These are phyloP conservation scores for Phytopythium aichiense DNA, from an alignment of 352 stramenopile genomes.

Conservation along the genomic window DNA sequence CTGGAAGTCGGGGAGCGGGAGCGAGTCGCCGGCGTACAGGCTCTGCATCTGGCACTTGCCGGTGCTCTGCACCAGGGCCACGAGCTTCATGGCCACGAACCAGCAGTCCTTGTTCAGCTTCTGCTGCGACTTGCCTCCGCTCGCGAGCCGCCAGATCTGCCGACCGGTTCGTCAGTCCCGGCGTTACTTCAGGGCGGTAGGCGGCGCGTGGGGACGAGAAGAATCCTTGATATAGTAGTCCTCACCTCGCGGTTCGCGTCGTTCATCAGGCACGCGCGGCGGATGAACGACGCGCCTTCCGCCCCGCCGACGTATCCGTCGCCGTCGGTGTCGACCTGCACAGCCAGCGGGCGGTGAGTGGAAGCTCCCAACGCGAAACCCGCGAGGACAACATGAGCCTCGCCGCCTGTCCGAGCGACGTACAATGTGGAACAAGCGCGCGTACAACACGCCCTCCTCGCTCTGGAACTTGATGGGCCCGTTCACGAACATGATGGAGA, in stretches of 20 bases:
- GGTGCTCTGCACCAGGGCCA: constrained; percentile 80
- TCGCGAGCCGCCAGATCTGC: constrained; percentile 84
- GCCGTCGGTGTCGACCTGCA: constrained; percentile 69
- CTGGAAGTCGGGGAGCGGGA: constrained; percentile 78
- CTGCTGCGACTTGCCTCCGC: constrained; percentile 83
- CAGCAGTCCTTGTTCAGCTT: constrained; percentile 87
- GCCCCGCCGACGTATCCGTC: constrained; percentile 73
- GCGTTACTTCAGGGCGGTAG: background rate
- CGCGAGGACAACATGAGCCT: too few relatives aligned
- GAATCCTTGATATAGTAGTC: background rate
- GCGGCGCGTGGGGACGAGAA: background rate
- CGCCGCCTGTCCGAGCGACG: constrained; percentile 5
- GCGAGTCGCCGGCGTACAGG: constrained; percentile 65
- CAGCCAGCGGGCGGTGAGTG: constrained; percentile 1
- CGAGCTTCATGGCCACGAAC: constrained; percentile 90
- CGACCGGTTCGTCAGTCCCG: background rate
- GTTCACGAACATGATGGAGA: constrained; percentile 76
- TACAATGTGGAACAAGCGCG: constrained; percentile 83
- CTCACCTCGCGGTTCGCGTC: constrained; percentile 80
- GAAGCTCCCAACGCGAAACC: too few relatives aligned
- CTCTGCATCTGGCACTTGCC: constrained; percentile 82
- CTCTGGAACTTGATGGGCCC: constrained; percentile 83
- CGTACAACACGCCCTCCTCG: constrained; percentile 79
- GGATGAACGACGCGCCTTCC: constrained; percentile 80
- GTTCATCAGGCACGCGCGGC: constrained; percentile 70